Evolutionary conservation across 2,329 filamentous ascomycete genomes (phyloP).

Genomic region (Epichloe uncinata): DNA sequence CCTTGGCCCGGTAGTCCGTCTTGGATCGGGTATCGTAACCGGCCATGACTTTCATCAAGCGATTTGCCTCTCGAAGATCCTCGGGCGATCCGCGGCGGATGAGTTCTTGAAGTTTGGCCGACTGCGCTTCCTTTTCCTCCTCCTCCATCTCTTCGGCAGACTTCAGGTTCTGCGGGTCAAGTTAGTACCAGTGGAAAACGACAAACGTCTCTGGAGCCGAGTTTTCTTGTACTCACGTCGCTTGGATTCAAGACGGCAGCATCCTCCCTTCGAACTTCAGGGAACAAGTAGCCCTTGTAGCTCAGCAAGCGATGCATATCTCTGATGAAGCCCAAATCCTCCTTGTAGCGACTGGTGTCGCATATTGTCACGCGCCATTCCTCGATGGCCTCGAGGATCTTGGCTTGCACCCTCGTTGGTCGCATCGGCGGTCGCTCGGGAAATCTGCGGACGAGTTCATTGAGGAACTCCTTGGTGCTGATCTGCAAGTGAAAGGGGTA

Average conservation of each 20-base stretch:
- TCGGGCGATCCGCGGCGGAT: constrained; percentile 85
- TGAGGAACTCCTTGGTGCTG: constrained; percentile 96
- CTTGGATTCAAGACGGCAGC: constrained; percentile 93
- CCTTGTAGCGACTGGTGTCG: constrained; percentile 93
- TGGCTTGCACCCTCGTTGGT: constrained; percentile 72
- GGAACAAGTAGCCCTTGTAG: constrained; percentile 96
- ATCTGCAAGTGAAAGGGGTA: constrained; percentile 98
- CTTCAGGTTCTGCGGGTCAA: constrained; percentile 59
- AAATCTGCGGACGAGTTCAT: constrained; percentile 91
- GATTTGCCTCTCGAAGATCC: constrained; percentile 91
- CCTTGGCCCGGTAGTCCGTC: constrained; percentile 95
- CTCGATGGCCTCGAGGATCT: constrained; percentile 91
- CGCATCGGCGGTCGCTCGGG: constrained; percentile 85
- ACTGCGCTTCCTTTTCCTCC: constrained; percentile 87
- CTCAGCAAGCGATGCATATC: constrained; percentile 95
- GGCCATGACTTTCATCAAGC: constrained; percentile 98
- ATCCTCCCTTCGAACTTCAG: constrained; percentile 83
- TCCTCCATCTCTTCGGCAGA: constrained; percentile 98
- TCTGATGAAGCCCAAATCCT: constrained; percentile 87
- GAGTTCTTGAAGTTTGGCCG: constrained; percentile 93
- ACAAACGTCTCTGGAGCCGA: not conserved
- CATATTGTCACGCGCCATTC: constrained; percentile 98
- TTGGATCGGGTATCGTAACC: constrained; percentile 92
- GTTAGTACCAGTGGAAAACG: constrained; percentile 15
- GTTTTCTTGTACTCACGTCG: constrained; percentile 52